These are phyloP conservation scores for Pythium oligandrum DNA, from an alignment of 352 stramenopile species.

Conservation along the genomic window DNA sequence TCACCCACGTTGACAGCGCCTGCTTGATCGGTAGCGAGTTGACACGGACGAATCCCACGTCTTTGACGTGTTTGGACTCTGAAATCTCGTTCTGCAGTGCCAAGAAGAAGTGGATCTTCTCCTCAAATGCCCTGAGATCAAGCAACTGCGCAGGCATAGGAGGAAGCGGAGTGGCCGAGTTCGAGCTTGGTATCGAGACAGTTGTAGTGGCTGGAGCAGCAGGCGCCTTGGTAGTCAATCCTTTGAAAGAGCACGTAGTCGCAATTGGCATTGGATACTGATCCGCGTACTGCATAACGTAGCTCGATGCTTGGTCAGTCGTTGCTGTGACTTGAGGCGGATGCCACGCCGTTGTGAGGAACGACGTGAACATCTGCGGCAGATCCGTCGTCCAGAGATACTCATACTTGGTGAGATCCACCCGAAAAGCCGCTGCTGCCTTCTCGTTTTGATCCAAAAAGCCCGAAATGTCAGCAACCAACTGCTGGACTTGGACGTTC, in stretches of 20 bases:
- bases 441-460: slow-evolving; percentile 81
- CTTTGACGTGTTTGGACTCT: slow-evolving; percentile 76
- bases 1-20: slow-evolving; percentile 91
- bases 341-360: slow-evolving; percentile 67
- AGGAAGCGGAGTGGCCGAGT: slow-evolving; percentile 15
- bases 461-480: slow-evolving; percentile 75
- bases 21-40: slow-evolving; percentile 95
- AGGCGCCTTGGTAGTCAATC: background rate
- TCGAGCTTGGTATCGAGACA: too few species aligned
- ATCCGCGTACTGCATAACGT: background rate
- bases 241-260: too few species aligned
- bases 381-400: slow-evolving; percentile 92
- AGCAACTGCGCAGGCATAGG: slow-evolving; percentile 72
- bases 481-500: slow-evolving; percentile 66
- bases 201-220: background rate
- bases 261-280: background rate
- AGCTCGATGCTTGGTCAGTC: background rate
- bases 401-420: slow-evolving; percentile 86
- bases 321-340: slow-evolving; percentile 8
- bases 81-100: slow-evolving; percentile 87
- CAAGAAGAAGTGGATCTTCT: slow-evolving; percentile 88
- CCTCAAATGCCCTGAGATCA: slow-evolving; percentile 83
- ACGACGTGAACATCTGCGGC: slow-evolving; percentile 82
- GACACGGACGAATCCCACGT: slow-evolving; percentile 90
- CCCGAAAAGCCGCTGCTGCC: slow-evolving; percentile 48